These are phyloP conservation scores for Adansonia madagascariensis DNA, from an alignment of 441 rosid genomes.

Conservation along the genomic window DNA sequence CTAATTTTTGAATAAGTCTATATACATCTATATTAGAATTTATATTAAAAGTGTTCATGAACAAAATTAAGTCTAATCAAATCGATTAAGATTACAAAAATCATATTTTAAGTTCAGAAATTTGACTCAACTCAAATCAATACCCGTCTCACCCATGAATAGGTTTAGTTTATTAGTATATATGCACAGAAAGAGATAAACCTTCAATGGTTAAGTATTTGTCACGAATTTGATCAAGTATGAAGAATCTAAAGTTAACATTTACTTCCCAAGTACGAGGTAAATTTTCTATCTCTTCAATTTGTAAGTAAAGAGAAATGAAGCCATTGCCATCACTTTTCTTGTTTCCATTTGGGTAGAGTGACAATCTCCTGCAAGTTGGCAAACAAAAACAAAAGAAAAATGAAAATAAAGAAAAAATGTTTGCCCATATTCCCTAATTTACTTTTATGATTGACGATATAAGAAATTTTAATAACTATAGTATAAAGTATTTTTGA, in stretches of 20 bases:
- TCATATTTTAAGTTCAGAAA: no score
- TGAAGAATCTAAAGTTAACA: slow-evolving; percentile 44
- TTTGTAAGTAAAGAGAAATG: slow-evolving; percentile 42
- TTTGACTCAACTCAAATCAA: no score
- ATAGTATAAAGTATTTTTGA: neutral
- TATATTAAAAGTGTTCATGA: no score
- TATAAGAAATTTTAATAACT: neutral
- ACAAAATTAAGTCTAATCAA: no score
- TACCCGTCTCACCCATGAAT: no score
- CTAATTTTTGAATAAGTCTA: no score
- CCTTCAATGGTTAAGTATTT: slow-evolving; percentile 41
- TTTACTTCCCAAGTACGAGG: slow-evolving; percentile 44
- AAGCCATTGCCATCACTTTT: slow-evolving; percentile 33
- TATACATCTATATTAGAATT: neutral
- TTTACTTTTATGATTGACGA: neutral
- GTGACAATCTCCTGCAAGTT: slow-evolving; percentile 40
- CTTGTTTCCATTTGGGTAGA: slow-evolving; percentile 42
- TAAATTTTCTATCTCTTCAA: slow-evolving; percentile 34
- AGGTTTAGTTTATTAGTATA: no score
- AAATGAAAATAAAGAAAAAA: neutral
- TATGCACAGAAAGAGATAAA: neutral
- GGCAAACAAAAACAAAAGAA: neutral
- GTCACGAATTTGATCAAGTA: slow-evolving; percentile 26
- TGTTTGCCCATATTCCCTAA: neutral
- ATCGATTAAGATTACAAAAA: no score